These are phyloP conservation scores for Dissoconium aciculare DNA, from an alignment of 2,329 filamentous ascomycete genomes.

Conservation along the genomic window DNA sequence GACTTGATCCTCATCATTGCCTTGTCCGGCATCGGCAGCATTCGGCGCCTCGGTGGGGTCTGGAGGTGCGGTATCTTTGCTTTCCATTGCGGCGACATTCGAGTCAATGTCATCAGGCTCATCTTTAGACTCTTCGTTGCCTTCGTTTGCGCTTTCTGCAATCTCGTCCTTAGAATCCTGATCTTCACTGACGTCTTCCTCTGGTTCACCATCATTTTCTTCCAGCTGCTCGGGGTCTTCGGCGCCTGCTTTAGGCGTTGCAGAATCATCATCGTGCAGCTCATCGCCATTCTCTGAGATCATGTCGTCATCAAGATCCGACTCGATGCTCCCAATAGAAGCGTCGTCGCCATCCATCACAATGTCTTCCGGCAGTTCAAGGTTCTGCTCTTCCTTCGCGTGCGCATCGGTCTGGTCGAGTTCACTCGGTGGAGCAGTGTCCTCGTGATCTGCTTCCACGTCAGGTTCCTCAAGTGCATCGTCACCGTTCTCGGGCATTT, in stretches of 20 bases:
- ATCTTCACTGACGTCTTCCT: conserved; percentile 9
- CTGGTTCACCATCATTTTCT: conserved; percentile 10
- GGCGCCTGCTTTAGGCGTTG: conserved; percentile 6
- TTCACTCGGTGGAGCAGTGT: conserved; percentile 52
- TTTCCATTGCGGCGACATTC: conserved; percentile 27
- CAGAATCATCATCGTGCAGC: conserved; percentile 8
- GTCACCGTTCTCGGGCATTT: conserved; percentile 47
- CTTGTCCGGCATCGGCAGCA: conserved; percentile 29
- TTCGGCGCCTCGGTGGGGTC: conserved; percentile 32
- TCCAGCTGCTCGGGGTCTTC: conserved; percentile 13
- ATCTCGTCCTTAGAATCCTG: conserved; percentile 22
- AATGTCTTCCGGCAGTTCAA: conserved; percentile 80
- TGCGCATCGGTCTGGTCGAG: conserved; percentile 56
- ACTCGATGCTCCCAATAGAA: conserved; percentile 28
- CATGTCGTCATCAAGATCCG: conserved; percentile 14
- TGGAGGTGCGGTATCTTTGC: conserved; percentile 24
- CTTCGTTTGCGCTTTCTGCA: conserved; percentile 24
- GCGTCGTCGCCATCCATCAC: conserved; percentile 53
- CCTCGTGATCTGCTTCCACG: conserved; percentile 31
- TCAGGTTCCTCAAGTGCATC: conserved; percentile 32
- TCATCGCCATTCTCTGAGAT: conserved; percentile 9
- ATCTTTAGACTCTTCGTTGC: conserved; percentile 25
- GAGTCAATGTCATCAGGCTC: too few species aligned
- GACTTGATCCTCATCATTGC: conserved; percentile 27
- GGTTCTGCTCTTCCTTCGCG: conserved; percentile 62